Percentiles rank a stretch among this genome's conserved stretches.
These are phyloP conservation scores for Nemania serpens DNA, from an alignment of 2,329 filamentous ascomycete species.

Conservation along the genomic window DNA sequence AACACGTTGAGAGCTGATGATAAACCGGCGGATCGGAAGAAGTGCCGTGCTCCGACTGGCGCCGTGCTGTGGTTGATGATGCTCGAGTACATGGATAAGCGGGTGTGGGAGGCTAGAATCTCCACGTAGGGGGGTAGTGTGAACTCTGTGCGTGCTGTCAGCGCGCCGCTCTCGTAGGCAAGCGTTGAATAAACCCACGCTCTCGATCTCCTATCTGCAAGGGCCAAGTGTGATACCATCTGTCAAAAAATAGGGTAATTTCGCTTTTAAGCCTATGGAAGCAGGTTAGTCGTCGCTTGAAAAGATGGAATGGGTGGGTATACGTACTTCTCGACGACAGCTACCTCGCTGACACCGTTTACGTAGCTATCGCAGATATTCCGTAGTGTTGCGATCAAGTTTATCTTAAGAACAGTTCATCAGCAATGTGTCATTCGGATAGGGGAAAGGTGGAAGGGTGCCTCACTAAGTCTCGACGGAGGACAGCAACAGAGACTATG, in stretches of 20 bases:
- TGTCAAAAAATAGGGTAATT: slow-evolving; percentile 42
- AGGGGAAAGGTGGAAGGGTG: not conserved
- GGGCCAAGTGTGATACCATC: slow-evolving; percentile 54
- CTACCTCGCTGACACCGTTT: slow-evolving; percentile 52
- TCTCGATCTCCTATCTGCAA: slow-evolving; percentile 52
- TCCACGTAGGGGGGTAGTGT: slow-evolving; percentile 74
- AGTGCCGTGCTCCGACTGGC: slow-evolving; percentile 70
- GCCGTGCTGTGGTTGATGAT: slow-evolving; percentile 77
- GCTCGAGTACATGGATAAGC: slow-evolving; percentile 73
- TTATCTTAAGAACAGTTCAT: slow-evolving; percentile 47
- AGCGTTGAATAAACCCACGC: slow-evolving; percentile 42
- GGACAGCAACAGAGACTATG: slow-evolving; percentile 72
- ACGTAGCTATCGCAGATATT: slow-evolving; percentile 63
- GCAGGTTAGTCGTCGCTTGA: not conserved
- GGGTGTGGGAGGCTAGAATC: slow-evolving; percentile 73
- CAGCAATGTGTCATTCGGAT: not conserved
- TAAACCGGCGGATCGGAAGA: slow-evolving; percentile 72
- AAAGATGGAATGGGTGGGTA: not conserved
- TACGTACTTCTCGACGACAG: slow-evolving; percentile 57
- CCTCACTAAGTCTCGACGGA: slow-evolving; percentile 67
- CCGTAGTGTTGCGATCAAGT: slow-evolving; percentile 61
- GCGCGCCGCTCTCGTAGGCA: slow-evolving; percentile 14
- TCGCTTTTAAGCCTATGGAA: slow-evolving; percentile 39
- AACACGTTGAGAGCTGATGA: slow-evolving; percentile 76
- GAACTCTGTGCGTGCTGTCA: slow-evolving; percentile 46